phyloP scores from a whole-genome alignment of 768 basidiomycete genomes.

The Amanita polypyramis region DNA sequence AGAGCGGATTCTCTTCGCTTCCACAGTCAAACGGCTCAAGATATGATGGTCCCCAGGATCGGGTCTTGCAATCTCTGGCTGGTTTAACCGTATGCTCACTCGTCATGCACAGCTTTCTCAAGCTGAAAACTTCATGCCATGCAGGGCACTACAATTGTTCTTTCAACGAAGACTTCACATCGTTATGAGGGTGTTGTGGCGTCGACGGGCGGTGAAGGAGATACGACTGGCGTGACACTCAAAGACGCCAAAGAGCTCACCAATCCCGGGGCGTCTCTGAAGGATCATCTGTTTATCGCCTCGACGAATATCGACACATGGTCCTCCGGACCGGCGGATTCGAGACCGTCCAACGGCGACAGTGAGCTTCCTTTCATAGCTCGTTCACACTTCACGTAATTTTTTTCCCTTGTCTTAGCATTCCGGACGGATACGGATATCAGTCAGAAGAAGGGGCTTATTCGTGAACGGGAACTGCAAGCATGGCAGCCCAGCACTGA shows the following conservation, averaged over 20 bases:
- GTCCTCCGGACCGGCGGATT: constrained; percentile 66
- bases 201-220: constrained; percentile 53
- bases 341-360: constrained; percentile 58
- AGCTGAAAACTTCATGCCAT: neutral
- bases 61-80: constrained; percentile 51
- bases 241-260: constrained; percentile 71
- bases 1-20: constrained; percentile 34
- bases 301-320: constrained; percentile 65
- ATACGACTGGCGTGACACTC: constrained; percentile 61
- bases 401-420: constrained; percentile 27
- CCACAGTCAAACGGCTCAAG: constrained; percentile 39
- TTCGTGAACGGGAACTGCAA: constrained; percentile 69
- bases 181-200: constrained; percentile 68
- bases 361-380: constrained; percentile 31
- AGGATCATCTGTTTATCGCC: constrained; percentile 60
- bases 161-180: constrained; percentile 56
- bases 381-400: neutral
- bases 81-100: constrained; percentile 55
- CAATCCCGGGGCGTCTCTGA: constrained; percentile 55
- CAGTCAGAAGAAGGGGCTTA: constrained; percentile 36
- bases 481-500: constrained; percentile 55
- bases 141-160: constrained; percentile 74
- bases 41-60: constrained; percentile 42
- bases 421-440: constrained; percentile 83
- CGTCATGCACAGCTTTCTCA: constrained; percentile 2